phyloP scores from a whole-genome alignment of 305 asterid species.

The Andrographis paniculata region DNA sequence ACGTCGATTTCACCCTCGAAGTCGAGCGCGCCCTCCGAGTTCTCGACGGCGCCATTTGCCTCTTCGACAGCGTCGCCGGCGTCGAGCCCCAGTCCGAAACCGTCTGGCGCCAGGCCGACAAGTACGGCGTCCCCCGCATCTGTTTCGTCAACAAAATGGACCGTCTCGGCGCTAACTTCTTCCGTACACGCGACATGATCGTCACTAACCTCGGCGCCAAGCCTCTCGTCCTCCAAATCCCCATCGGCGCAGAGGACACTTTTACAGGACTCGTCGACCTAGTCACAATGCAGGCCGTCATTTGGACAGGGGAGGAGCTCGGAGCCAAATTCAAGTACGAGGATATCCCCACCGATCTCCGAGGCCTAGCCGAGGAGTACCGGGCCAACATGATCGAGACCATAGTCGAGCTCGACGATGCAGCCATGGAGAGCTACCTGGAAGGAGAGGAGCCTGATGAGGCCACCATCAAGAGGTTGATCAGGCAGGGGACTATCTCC shows the following conservation, averaged over 20 bases:
- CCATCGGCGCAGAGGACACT: slow-evolving; percentile 78
- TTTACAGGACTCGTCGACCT: slow-evolving; percentile 80
- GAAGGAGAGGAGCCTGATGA: slow-evolving; percentile 91
- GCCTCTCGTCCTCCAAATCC: slow-evolving; percentile 84
- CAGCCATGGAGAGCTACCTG: slow-evolving; percentile 70
- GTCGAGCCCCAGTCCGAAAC: slow-evolving; percentile 99
- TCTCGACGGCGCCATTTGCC: slow-evolving; percentile 84
- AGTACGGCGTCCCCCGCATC: slow-evolving; percentile 91
- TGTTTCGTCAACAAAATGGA: slow-evolving; percentile 98
- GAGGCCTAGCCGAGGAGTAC: slow-evolving; percentile 61
- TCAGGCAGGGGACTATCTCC: slow-evolving; percentile 62
- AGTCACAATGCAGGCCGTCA: slow-evolving; percentile 67
- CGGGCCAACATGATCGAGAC: slow-evolving; percentile 63
- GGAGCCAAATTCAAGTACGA: slow-evolving; percentile 82
- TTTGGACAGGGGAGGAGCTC: slow-evolving; percentile 94
- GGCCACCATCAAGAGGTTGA: slow-evolving; percentile 52
- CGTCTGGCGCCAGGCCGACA: slow-evolving; percentile 98
- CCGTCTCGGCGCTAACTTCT: slow-evolving; percentile 91
- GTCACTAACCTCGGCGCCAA: slow-evolving; percentile 79
- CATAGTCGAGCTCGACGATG: slow-evolving; percentile 71
- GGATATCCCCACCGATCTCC: slow-evolving; percentile 71
- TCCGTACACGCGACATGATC: slow-evolving; percentile 85
- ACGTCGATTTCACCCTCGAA: slow-evolving; percentile 93
- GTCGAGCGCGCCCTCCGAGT: slow-evolving; percentile 98
- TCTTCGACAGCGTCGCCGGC: slow-evolving; percentile 95